Percentiles rank a stretch among this genome's conserved stretches.
These are phyloP conservation scores for Elasticomyces elasticus DNA, from an alignment of 495 filamentous ascomycete genomes.

Conservation along the genomic window DNA sequence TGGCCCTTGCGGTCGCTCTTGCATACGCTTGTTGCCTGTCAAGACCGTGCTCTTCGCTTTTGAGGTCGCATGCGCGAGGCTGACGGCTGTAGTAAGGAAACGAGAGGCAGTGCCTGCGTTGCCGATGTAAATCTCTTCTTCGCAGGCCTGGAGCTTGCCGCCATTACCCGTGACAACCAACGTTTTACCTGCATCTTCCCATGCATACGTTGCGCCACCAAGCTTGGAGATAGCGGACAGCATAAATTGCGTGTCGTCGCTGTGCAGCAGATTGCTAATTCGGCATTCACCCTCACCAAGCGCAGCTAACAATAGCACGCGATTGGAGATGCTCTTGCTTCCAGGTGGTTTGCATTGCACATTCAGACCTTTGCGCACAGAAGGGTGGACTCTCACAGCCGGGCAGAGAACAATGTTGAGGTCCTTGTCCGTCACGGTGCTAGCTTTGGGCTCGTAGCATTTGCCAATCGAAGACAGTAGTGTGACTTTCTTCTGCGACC, in stretches of 20 bases:
- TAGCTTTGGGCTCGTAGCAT: conserved; percentile 78
- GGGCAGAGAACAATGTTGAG: conserved; percentile 78
- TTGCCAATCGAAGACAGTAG: conserved; percentile 83
- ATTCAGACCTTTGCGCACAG: conserved; percentile 50
- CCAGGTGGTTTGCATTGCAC: conserved; percentile 81
- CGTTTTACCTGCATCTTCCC: conserved; percentile 86
- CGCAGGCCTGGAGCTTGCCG: conserved; percentile 67
- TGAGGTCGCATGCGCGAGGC: conserved; percentile 59
- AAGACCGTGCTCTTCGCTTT: conserved; percentile 59
- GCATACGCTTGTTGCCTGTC: conserved; percentile 95
- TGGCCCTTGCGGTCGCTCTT: conserved; percentile 82
- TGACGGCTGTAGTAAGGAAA: conserved; percentile 88
- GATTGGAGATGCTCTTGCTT: conserved; percentile 96
- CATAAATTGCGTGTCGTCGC: conserved; percentile 96
- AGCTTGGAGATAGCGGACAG: conserved; percentile 73
- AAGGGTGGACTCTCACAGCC: conserved; percentile 62
- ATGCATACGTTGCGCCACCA: conserved; percentile 81
- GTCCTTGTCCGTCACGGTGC: conserved; percentile 72
- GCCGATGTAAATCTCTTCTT: conserved; percentile 75
- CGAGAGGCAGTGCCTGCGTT: conserved; percentile 94
- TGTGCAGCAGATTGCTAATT: conserved; percentile 85
- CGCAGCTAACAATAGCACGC: conserved; percentile 83
- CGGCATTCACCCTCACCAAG: conserved; percentile 79
- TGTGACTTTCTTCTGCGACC: conserved; percentile 92
- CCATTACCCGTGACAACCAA: conserved; percentile 86